Evolutionary conservation across 2,329 filamentous ascomycete species (phyloP), one percentile per base, ranked within the genome.

Genomic region (Talaromyces sp.): DNA sequence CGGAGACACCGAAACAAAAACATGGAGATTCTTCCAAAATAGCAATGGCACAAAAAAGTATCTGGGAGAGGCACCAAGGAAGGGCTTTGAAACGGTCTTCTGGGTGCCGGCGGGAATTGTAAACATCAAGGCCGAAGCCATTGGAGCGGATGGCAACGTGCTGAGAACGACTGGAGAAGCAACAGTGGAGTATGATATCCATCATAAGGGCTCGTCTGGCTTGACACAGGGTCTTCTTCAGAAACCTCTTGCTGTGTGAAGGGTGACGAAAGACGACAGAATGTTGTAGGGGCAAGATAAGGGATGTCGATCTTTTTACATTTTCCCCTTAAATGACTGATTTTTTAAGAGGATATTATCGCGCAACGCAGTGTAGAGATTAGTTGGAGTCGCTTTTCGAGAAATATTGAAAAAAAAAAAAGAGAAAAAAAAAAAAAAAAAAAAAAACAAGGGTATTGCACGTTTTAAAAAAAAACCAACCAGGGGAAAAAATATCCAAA

Each of bases 11-110:
- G 75, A 79, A 65, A 79, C 77, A 0, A 70, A 66, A 3, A 46
- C 59, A 3, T 83, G 83, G 84, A 74, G 77, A 27, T 83, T 85
- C 65, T 82, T 78, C n/a, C 29, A 31, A 17, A 10, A 5, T 21
- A 17, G 51, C 17, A 24, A 19, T 21, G 51, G 19, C 10, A 10
- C n/a, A 19, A 17, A 46, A 8, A 46, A 19, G 3, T 46, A 46
- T 21, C 19, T 46, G n/a, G 41, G 41, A 46, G 41, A 46, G 11
- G 21, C n/a, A 1, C 41, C 41, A 19, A 46, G 41, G 10, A 46
- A n/a, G 14, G 41, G 41, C n/a, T 46, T 46, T 46, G 41, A 46
- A 46, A 46, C 41, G 5, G 41, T 46, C 9, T 46, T 46, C 19
- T 46, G 41, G 41, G 41, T 46, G 11, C 41, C 41, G 7, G 41